Conservation (phyloP, 2,329 filamentous ascomycete genomes). For the Trichoderma semiorbis region DNA sequence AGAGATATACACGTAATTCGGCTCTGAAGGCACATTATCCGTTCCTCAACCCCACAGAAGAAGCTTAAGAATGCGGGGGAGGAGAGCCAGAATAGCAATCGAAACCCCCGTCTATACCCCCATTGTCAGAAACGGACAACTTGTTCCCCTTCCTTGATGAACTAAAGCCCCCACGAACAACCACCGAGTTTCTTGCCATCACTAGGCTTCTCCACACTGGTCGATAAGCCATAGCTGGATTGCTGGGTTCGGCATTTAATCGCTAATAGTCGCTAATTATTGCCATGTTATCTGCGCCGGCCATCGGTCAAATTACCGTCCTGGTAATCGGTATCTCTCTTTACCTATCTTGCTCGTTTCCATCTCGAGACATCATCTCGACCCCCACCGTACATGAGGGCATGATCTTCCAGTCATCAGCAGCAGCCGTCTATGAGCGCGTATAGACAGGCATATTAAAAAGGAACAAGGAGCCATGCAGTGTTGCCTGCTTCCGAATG, state of each 20-base stretch:
- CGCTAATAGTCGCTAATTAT: not conserved
- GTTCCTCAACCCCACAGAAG: not conserved
- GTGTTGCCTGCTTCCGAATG: not conserved
- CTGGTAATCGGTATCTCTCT: not conserved
- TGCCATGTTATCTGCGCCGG: conserved; percentile 1
- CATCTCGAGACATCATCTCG: not conserved
- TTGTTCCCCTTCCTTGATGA: not conserved
- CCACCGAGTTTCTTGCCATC: not conserved
- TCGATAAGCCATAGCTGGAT: not conserved
- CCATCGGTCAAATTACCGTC: conserved; percentile 1
- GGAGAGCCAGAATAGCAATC: not conserved
- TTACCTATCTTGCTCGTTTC: not conserved
- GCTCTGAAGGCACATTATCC: not conserved
- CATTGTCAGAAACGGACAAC: not conserved
- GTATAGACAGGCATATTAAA: not conserved
- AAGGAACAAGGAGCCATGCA: not conserved
- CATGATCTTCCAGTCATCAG: not conserved
- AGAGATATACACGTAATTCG: not conserved
- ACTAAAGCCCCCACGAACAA: conserved; percentile 5
- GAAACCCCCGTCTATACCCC: not conserved
- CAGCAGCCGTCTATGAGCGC: not conserved
- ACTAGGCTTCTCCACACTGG: not conserved
- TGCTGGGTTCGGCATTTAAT: not conserved
- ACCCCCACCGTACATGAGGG: not conserved
- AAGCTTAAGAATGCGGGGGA: conserved; percentile 7